phyloP scores from a whole-genome alignment of 2,329 filamentous ascomycete species.

The Verticillium longisporum region DNA sequence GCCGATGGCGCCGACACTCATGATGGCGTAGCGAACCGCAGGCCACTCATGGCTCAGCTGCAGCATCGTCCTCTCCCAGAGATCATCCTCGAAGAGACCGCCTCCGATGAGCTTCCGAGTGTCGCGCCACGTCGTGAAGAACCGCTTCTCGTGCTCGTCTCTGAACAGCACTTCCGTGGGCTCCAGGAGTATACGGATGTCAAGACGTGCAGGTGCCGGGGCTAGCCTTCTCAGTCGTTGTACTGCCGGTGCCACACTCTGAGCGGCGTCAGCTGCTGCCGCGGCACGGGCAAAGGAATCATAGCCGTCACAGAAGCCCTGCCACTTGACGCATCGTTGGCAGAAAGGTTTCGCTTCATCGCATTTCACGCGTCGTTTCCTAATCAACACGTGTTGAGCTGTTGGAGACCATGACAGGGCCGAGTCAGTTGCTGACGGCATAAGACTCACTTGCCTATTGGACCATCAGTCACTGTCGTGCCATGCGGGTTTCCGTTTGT shows the following conservation, averaged over 20 bases:
- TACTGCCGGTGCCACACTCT: neutral
- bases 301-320: constrained; percentile 26
- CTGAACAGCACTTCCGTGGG: constrained; percentile 6
- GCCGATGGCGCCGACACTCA: constrained; percentile 27
- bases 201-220: neutral
- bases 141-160: constrained; percentile 14
- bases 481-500: too few relatives aligned
- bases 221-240: neutral
- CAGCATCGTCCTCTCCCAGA: constrained; percentile 28
- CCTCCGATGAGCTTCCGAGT: constrained; percentile 14
- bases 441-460: constrained; percentile 20
- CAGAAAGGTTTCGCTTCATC: constrained; percentile 27
- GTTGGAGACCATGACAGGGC: neutral
- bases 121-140: constrained; percentile 19
- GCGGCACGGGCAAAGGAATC: constrained; percentile 1
- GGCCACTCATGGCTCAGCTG: constrained; percentile 23
- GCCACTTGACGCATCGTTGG: constrained; percentile 26
- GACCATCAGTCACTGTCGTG: neutral
- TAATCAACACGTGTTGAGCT: constrained; percentile 4
- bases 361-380: constrained; percentile 26
- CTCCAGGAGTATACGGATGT: constrained; percentile 3
- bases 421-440: neutral
- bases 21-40: constrained; percentile 27
- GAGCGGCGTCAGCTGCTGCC: neutral
- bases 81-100: constrained; percentile 23